Conservation (phyloP, 2,329 filamentous ascomycete genomes). For the Grosmannia clavigera region DNA sequence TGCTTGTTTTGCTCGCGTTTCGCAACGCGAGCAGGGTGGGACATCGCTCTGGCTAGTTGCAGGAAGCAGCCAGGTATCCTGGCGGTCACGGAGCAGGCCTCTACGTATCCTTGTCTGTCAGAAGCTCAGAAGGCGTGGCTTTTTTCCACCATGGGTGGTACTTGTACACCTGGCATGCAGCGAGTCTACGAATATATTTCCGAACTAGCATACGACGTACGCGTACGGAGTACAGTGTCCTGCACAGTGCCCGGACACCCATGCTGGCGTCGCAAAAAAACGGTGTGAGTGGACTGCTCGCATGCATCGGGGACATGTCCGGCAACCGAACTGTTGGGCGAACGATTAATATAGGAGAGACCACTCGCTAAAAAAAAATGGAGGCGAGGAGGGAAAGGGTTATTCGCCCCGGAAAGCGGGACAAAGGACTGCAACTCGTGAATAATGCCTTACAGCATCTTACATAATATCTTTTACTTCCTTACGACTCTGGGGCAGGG, state of each 20-base stretch:
- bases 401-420: not conserved
- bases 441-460: not conserved
- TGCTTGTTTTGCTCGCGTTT: conserved; percentile 1
- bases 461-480: not conserved
- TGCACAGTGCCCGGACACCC: not conserved
- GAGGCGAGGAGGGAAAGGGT: not conserved
- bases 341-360: not conserved
- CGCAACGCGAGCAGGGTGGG: not conserved
- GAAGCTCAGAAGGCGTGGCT: not conserved
- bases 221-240: not conserved
- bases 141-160: not conserved
- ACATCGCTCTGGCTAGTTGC: not conserved
- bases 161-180: not conserved
- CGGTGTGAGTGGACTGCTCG: not conserved
- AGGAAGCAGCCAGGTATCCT: not conserved
- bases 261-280: not conserved
- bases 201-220: not conserved
- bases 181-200: not conserved
- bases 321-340: conserved; percentile 1
- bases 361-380: not conserved
- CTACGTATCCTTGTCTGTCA: not conserved
- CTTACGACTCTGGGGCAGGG: not conserved
- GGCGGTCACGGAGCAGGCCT: not conserved
- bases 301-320: conserved; percentile 1
- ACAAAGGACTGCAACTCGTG: not conserved